These are phyloP conservation scores for Pseudovirgaria hyperparasitica DNA, from an alignment of 2,329 filamentous ascomycete species.

Conservation along the genomic window DNA sequence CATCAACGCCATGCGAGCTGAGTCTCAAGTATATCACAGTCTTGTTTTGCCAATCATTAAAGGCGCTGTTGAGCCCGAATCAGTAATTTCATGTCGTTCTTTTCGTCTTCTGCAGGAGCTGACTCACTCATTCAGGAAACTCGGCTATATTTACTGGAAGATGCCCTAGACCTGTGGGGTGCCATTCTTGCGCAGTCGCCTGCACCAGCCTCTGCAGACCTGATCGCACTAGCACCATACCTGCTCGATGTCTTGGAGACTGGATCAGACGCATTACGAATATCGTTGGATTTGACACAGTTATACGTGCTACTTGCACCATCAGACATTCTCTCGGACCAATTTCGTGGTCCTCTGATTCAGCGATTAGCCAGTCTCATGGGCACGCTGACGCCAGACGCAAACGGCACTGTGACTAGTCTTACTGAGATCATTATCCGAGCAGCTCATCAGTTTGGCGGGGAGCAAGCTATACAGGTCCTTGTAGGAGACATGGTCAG, in stretches of 20 bases:
- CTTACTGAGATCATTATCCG: conserved; percentile 35
- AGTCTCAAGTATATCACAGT: conserved; percentile 65
- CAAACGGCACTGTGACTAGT: conserved; percentile 33
- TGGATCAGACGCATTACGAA: conserved; percentile 35
- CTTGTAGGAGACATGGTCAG: conserved; percentile 42
- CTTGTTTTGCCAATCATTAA: conserved; percentile 73
- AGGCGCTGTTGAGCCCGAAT: conserved; percentile 64
- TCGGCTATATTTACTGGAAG: conserved; percentile 69
- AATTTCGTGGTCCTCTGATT: conserved; percentile 27
- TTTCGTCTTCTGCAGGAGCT: background rate
- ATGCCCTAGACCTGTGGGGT: conserved; percentile 81
- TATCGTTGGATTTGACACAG: conserved; percentile 36
- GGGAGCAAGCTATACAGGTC: conserved; percentile 39
- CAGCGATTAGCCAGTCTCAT: conserved; percentile 28
- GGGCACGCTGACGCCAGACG: conserved; percentile 34
- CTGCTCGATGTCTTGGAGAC: conserved; percentile 36
- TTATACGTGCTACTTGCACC: conserved; percentile 36
- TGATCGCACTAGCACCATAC: conserved; percentile 29
- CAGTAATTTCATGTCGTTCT: conserved; percentile 25
- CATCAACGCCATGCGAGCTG: conserved; percentile 70
- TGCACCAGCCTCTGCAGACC: conserved; percentile 26
- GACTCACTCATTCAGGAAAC: too few species aligned
- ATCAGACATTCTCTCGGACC: conserved; percentile 30
- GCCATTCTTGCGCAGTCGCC: conserved; percentile 54
- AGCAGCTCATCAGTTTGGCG: conserved; percentile 36